Evolutionary conservation across 1,139 yeast species (phyloP).

Genomic region (Yamadazyma dushanensis): DNA sequence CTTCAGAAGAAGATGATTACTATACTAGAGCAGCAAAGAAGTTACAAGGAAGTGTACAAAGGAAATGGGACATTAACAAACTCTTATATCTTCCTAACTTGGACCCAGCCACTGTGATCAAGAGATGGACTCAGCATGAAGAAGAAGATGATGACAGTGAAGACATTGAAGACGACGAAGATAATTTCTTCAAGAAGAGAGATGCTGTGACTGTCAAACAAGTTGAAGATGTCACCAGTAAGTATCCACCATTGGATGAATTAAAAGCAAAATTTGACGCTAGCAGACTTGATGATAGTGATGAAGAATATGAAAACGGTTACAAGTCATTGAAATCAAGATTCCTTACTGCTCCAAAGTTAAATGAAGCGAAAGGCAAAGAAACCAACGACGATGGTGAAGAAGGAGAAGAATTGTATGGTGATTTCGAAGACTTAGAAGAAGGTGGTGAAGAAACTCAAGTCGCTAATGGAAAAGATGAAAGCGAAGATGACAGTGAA

Average conservation of each 20-base stretch:
- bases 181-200: constrained; percentile 61
- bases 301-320: constrained; percentile 45
- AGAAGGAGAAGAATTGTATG: constrained; percentile 59
- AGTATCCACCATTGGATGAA: constrained; percentile 49
- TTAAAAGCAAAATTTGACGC: constrained; percentile 55
- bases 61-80: constrained; percentile 79
- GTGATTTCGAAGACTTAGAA: constrained; percentile 82
- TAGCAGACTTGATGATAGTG: constrained; percentile 30
- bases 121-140: constrained; percentile 64
- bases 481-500: constrained; percentile 26
- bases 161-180: constrained; percentile 57
- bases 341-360: constrained; percentile 68
- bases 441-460: constrained; percentile 29
- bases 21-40: constrained; percentile 49
- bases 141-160: constrained; percentile 50
- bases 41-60: constrained; percentile 37
- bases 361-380: constrained; percentile 35
- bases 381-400: constrained; percentile 33
- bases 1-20: constrained; percentile 35
- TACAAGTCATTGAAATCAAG: constrained; percentile 53
- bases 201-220: constrained; percentile 29
- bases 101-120: constrained; percentile 71
- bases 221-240: constrained; percentile 32
- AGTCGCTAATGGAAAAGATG: constrained; percentile 19
- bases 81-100: constrained; percentile 76